Evolutionary conservation across 371 early-diverging fungal species (phyloP).

Genomic region (Mucor lusitanicus): DNA sequence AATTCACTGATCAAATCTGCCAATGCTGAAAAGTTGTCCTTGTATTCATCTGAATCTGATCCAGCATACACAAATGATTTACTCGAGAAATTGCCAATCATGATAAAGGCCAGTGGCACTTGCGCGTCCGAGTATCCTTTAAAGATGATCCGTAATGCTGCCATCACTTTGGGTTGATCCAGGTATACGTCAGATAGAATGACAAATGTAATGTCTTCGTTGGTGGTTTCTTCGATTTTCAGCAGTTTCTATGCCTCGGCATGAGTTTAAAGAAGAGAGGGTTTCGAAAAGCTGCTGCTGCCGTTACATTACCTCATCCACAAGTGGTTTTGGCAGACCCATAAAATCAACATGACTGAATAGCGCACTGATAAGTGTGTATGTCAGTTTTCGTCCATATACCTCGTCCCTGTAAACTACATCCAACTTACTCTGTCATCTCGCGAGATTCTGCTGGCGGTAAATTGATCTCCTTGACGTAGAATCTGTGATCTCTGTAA

Average conservation of each 20-base stretch:
- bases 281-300: neutral
- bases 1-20: constrained; percentile 78
- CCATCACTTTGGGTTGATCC: constrained; percentile 72
- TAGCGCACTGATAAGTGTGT: constrained; percentile 23
- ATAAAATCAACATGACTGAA: constrained; percentile 63
- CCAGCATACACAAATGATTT: constrained; percentile 65
- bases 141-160: constrained; percentile 66
- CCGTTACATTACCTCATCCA: constrained; percentile 44
- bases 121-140: constrained; percentile 64
- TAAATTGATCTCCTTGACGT: constrained; percentile 68
- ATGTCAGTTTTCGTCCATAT: neutral
- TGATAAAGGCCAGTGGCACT: constrained; percentile 81
- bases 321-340: constrained; percentile 50
- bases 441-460: constrained; percentile 77
- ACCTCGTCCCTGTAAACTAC: neutral
- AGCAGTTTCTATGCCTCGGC: constrained; percentile 31
- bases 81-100: constrained; percentile 88
- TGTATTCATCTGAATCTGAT: constrained; percentile 51
- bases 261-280: too few species aligned
- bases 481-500: constrained; percentile 70
- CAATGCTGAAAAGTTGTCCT: constrained; percentile 64
- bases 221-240: constrained; percentile 47
- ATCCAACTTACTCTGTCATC: constrained; percentile 55
- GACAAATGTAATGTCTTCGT: constrained; percentile 68
- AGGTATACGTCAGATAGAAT: constrained; percentile 86